Percentiles rank a stretch among this genome's conserved stretches.
These are phyloP conservation scores for Trichoderma gracile DNA, from an alignment of 2,329 filamentous ascomycete species.

Conservation along the genomic window DNA sequence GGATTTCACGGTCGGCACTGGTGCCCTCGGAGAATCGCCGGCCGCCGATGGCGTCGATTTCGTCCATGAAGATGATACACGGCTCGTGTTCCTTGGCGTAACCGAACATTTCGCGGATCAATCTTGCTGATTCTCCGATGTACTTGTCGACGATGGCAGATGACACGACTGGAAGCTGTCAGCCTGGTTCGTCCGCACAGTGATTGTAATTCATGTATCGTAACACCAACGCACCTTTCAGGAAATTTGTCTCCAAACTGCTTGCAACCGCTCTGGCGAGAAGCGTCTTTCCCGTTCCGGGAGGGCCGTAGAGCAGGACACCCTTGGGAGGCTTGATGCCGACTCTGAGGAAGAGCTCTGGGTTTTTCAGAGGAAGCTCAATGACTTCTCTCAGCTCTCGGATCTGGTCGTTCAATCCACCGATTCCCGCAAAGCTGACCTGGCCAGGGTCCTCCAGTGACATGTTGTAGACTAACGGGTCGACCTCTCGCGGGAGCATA, in stretches of 20 bases:
- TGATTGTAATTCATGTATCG: not conserved
- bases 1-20: conserved; percentile 95
- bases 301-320: conserved; percentile 91
- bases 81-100: conserved; percentile 99
- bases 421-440: conserved; percentile 96
- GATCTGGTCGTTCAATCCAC: conserved; percentile 97
- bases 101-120: conserved; percentile 99
- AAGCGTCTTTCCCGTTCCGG: conserved; percentile 94
- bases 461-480: conserved; percentile 99
- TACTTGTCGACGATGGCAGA: conserved; percentile 99
- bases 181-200: conserved; percentile 26
- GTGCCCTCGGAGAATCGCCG: conserved; percentile 96
- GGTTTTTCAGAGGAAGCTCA: conserved; percentile 96
- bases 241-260: conserved; percentile 95
- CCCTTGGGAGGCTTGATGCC: conserved; percentile 99
- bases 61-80: conserved; percentile 99
- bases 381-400: conserved; percentile 96
- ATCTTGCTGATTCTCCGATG: conserved; percentile 93
- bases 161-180: conserved; percentile 71
- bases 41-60: conserved; percentile 98
- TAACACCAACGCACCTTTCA: conserved; percentile 69
- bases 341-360: conserved; percentile 92
- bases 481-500: conserved; percentile 97
- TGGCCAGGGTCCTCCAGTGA: conserved; percentile 96
- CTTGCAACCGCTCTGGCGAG: conserved; percentile 93